Evolutionary conservation across 106 monocot genomes (phyloP).

Genomic region (Posidonia australis): DNA sequence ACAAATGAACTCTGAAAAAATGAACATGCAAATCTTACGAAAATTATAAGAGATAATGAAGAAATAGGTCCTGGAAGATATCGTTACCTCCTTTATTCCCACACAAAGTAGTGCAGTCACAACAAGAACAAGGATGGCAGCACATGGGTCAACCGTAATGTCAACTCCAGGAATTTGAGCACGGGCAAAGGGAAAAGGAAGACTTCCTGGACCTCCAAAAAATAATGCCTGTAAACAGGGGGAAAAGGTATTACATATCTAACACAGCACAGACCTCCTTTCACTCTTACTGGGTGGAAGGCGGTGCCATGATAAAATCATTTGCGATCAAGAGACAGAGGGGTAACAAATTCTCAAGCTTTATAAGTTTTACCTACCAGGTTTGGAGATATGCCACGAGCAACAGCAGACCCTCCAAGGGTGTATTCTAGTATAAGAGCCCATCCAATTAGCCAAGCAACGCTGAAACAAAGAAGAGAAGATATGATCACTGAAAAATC

Average conservation of each 20-base stretch:
- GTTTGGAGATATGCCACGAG: conserved; percentile 92
- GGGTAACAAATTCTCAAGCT: too few species aligned
- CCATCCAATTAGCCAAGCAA: conserved; percentile 98
- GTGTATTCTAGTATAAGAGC: conserved; percentile 92
- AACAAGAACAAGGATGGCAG: conserved; percentile 62
- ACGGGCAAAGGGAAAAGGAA: conserved; percentile 66
- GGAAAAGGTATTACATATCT: background rate
- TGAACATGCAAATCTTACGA: conserved; percentile 2
- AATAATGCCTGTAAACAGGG: conserved; percentile 56
- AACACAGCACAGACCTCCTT: background rate
- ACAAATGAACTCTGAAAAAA: conserved; percentile 63
- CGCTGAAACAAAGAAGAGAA: conserved; percentile 26
- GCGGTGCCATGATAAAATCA: background rate
- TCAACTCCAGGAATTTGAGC: conserved; percentile 56
- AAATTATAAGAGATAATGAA: background rate
- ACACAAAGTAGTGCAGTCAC: conserved; percentile 73
- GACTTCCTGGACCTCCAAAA: conserved; percentile 81
- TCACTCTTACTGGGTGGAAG: background rate
- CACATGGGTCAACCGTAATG: conserved; percentile 82
- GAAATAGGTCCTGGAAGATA: background rate
- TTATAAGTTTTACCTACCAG: conserved; percentile 30
- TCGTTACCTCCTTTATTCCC: conserved; percentile 86
- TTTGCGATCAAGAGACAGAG: too few species aligned
- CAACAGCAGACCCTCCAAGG: conserved; percentile 92
- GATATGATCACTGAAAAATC: background rate